phyloP scores from a whole-genome alignment of 2,329 filamentous ascomycete genomes.

The Cytospora piceae region DNA sequence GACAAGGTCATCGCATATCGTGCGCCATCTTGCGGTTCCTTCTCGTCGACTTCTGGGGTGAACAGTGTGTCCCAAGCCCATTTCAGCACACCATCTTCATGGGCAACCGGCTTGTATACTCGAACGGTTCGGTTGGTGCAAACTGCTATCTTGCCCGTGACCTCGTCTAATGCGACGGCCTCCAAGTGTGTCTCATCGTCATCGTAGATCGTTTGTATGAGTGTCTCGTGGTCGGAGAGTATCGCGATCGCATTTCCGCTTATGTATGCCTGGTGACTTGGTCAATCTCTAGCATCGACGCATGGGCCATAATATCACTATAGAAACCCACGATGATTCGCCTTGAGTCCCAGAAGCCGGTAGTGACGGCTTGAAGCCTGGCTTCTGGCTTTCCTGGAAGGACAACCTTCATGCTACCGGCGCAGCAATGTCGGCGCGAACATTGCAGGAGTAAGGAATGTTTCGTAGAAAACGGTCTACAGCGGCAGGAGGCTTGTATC shows the following conservation, averaged over 20 bases:
- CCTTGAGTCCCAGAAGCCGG: constrained; percentile 49
- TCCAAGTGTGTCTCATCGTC: constrained; percentile 70
- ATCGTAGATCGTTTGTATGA: constrained; percentile 90
- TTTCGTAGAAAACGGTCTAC: neutral
- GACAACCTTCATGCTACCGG: constrained; percentile 49
- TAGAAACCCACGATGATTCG: constrained; percentile 41
- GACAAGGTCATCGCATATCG: constrained; percentile 62
- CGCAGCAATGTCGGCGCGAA: constrained; percentile 18
- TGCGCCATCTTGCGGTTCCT: constrained; percentile 38
- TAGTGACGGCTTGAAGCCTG: constrained; percentile 51
- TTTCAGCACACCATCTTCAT: constrained; percentile 72
- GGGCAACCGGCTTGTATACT: constrained; percentile 76
- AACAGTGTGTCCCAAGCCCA: constrained; percentile 69
- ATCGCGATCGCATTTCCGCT: constrained; percentile 87
- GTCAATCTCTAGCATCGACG: neutral
- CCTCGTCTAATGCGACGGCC: constrained; percentile 79
- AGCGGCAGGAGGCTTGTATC: neutral
- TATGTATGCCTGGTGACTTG: constrained; percentile 74
- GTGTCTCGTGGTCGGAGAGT: constrained; percentile 71
- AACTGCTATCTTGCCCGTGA: constrained; percentile 81
- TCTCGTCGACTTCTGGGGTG: constrained; percentile 40
- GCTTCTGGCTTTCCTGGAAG: constrained; percentile 54
- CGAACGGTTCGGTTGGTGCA: constrained; percentile 70
- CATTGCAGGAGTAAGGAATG: constrained; percentile 24
- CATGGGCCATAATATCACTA: neutral